These are phyloP conservation scores for Nannizzia gypsea DNA, from an alignment of 2,329 filamentous ascomycete genomes.

Conservation along the genomic window DNA sequence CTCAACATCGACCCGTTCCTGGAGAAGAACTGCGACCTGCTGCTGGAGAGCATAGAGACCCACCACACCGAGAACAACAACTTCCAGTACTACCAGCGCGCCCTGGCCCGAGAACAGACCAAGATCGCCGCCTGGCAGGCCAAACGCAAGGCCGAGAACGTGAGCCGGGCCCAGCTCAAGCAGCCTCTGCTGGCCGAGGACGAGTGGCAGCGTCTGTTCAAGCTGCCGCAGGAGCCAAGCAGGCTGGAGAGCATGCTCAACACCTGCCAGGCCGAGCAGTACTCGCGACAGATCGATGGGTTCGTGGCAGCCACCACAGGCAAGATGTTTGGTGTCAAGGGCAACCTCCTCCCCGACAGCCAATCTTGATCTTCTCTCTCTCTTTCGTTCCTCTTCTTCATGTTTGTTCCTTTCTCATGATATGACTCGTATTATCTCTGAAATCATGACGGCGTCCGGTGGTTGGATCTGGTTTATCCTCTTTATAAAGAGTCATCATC, in stretches of 20 bases:
- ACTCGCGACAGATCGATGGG: slow-evolving; percentile 90
- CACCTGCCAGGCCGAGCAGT: slow-evolving; percentile 92
- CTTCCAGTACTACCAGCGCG: slow-evolving; percentile 93
- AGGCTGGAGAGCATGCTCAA: slow-evolving; percentile 89
- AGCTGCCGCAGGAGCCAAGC: slow-evolving; percentile 89
- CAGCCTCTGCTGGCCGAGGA: slow-evolving; percentile 83
- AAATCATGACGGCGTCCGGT: slow-evolving; percentile 1
- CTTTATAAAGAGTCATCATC: neutral
- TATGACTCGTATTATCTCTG: neutral
- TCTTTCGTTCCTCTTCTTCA: neutral
- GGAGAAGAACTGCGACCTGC: slow-evolving; percentile 93
- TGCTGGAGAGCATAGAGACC: slow-evolving; percentile 91
- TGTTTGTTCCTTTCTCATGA: neutral
- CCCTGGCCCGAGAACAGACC: slow-evolving; percentile 81
- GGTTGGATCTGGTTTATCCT: neutral
- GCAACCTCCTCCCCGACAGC: slow-evolving; percentile 51
- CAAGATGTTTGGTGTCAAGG: slow-evolving; percentile 96
- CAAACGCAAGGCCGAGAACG: slow-evolving; percentile 95
- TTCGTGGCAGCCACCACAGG: slow-evolving; percentile 83
- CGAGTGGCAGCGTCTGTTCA: slow-evolving; percentile 97
- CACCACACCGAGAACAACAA: slow-evolving; percentile 99
- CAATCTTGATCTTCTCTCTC: slow-evolving; percentile 16
- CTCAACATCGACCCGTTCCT: slow-evolving; percentile 94
- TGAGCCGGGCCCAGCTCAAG: slow-evolving; percentile 70
- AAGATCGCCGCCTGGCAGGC: slow-evolving; percentile 96